A percentile compares a stretch with the other conserved stretches of the same genome.
Evolutionary conservation across 768 basidiomycete species (phyloP).

Genomic region (Epithele typhae): DNA sequence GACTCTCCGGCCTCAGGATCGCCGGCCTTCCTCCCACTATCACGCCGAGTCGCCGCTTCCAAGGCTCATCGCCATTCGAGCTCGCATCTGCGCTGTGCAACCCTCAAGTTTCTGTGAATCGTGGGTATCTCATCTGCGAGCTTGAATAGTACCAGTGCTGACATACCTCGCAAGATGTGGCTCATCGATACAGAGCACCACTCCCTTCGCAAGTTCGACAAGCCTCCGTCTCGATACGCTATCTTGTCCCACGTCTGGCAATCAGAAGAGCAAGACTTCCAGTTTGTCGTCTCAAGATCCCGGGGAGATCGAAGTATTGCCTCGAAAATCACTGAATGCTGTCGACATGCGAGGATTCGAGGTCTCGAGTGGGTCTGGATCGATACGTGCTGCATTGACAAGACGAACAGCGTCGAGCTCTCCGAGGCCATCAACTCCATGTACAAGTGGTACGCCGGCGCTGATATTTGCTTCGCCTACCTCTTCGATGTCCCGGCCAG

Average conservation of each 20-base stretch:
- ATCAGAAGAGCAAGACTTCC: slow-evolving; percentile 6
- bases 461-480: slow-evolving; percentile 2
- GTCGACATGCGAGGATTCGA: slow-evolving; percentile 1
- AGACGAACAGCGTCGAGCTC: slow-evolving; percentile 10
- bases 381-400: slow-evolving; percentile 12
- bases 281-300: not conserved
- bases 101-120: too few species aligned
- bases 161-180: not conserved
- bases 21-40: too few species aligned
- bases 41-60: too few species aligned
- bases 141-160: too few species aligned
- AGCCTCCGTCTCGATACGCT: slow-evolving; percentile 1
- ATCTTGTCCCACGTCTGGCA: slow-evolving; percentile 14
- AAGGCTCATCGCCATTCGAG: too few species aligned
- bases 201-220: not conserved
- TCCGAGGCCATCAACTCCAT: slow-evolving; percentile 10
- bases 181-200: not conserved
- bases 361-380: slow-evolving; percentile 3
- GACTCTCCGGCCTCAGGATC: too few species aligned
- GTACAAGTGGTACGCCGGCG: slow-evolving; percentile 5
- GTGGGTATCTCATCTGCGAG: too few species aligned
- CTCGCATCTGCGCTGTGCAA: too few species aligned
- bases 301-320: not conserved
- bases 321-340: slow-evolving; percentile 8
- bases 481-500: slow-evolving; percentile 1